These are phyloP conservation scores for Rossbeevera mucosa DNA, from an alignment of 768 basidiomycete species.

Conservation along the genomic window DNA sequence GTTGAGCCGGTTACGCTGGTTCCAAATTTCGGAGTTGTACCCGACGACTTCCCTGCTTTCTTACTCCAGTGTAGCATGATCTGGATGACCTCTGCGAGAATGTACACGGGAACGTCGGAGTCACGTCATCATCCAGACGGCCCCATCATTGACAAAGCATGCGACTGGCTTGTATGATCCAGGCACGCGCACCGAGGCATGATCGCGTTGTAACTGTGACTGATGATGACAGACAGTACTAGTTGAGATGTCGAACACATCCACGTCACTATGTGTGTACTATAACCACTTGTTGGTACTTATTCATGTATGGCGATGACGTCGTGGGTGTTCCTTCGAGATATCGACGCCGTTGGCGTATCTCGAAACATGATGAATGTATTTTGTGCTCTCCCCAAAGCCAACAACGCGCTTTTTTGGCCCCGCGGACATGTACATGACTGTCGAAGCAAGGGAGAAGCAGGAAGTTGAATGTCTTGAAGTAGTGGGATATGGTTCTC, in stretches of 20 bases:
- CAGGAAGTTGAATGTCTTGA: not conserved
- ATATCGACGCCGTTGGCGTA: not conserved
- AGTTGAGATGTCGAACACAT: not conserved
- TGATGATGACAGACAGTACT: not conserved
- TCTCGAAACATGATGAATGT: not conserved
- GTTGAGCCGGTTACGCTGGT: not conserved
- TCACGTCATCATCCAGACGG: not conserved
- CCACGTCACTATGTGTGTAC: no score
- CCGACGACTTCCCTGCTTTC: not conserved
- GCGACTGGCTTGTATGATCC: not conserved
- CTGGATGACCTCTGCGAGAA: not conserved
- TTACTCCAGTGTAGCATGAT: no score
- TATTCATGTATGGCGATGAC: not conserved
- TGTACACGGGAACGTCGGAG: not conserved
- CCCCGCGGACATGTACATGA: slow-evolving; percentile 3
- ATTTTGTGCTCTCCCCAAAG: not conserved
- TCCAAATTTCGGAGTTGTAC: not conserved
- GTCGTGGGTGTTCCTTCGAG: not conserved
- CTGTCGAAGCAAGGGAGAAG: not conserved
- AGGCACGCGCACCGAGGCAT: not conserved
- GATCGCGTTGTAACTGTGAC: not conserved
- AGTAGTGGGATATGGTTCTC: not conserved
- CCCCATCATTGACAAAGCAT: not conserved
- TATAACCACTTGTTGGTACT: no score
- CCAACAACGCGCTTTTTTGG: not conserved